phyloP scores from a whole-genome alignment of 768 basidiomycete genomes.

The Lentinus tigrinus region DNA sequence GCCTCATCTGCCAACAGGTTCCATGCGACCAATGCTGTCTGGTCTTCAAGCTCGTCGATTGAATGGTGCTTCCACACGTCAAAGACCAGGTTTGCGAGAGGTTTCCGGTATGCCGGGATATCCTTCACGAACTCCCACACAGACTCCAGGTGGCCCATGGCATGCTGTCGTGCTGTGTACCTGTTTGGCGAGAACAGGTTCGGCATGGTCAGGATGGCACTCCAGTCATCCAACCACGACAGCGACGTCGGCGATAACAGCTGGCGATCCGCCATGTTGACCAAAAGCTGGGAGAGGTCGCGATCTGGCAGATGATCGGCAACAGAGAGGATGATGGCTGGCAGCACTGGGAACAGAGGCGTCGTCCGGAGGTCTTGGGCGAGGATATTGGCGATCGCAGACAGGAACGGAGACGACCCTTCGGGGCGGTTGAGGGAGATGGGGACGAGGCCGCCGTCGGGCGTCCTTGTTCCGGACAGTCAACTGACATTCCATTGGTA shows the following conservation, averaged over 20 bases:
- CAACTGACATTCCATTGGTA: background rate
- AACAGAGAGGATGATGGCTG: slow-evolving; percentile 61
- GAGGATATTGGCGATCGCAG: slow-evolving; percentile 59
- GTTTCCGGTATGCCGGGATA: slow-evolving; percentile 61
- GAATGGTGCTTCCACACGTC: slow-evolving; percentile 43
- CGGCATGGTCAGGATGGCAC: slow-evolving; percentile 49
- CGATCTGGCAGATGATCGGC: slow-evolving; percentile 68
- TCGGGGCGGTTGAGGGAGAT: slow-evolving; percentile 53
- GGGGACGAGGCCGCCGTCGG: slow-evolving; percentile 43
- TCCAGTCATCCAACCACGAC: slow-evolving; percentile 72
- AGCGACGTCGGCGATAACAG: slow-evolving; percentile 70
- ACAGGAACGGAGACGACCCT: slow-evolving; percentile 60
- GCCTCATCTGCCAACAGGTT: slow-evolving; percentile 68
- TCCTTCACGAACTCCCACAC: slow-evolving; percentile 70
- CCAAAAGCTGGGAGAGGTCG: slow-evolving; percentile 63
- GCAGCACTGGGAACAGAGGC: slow-evolving; percentile 59
- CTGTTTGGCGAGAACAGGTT: slow-evolving; percentile 30
- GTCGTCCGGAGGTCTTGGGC: slow-evolving; percentile 55
- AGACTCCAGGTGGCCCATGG: slow-evolving; percentile 54
- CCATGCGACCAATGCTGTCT: slow-evolving; percentile 42
- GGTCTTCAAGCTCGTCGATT: slow-evolving; percentile 30
- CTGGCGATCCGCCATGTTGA: slow-evolving; percentile 63
- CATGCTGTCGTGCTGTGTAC: slow-evolving; percentile 52
- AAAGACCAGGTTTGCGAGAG: slow-evolving; percentile 52
- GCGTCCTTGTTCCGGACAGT: slow-evolving; percentile 33